Evolutionary conservation across 2,329 filamentous ascomycete species (phyloP).

Genomic region (Colletotrichum kahawae): DNA sequence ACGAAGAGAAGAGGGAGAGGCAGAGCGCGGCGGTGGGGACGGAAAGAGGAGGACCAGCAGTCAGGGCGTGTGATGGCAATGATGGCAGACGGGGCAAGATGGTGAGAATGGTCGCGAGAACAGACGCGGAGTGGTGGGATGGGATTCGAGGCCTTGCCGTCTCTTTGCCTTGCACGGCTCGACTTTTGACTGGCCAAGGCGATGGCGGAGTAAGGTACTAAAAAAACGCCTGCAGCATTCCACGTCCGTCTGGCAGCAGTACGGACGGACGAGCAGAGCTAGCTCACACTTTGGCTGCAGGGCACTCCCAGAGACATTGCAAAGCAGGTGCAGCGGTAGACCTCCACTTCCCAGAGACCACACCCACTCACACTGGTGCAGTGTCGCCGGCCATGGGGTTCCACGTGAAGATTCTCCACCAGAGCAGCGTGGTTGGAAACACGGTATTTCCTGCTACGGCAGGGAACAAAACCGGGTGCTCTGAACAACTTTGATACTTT

Average conservation of each 20-base stretch:
- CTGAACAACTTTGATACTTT: background rate
- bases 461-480: background rate
- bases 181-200: background rate
- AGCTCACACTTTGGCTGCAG: background rate
- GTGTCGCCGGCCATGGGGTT: background rate
- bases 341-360: background rate
- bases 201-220: background rate
- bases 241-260: background rate
- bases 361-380: background rate
- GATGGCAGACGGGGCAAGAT: background rate
- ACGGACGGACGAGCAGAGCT: background rate
- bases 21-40: slow-evolving; percentile 6
- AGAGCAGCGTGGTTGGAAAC: background rate
- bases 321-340: background rate
- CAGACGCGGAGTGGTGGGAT: background rate
- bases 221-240: background rate
- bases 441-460: slow-evolving; percentile 4
- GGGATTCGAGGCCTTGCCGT: background rate
- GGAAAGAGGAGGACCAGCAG: slow-evolving; percentile 10
- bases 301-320: background rate
- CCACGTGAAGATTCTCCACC: slow-evolving; percentile 21
- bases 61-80: background rate
- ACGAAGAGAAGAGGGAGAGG: slow-evolving; percentile 14
- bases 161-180: background rate
- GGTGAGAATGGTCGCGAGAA: background rate